Evolutionary conservation across 495 filamentous ascomycete genomes (phyloP).

Genomic region (Aspergillus heteromorphus): DNA sequence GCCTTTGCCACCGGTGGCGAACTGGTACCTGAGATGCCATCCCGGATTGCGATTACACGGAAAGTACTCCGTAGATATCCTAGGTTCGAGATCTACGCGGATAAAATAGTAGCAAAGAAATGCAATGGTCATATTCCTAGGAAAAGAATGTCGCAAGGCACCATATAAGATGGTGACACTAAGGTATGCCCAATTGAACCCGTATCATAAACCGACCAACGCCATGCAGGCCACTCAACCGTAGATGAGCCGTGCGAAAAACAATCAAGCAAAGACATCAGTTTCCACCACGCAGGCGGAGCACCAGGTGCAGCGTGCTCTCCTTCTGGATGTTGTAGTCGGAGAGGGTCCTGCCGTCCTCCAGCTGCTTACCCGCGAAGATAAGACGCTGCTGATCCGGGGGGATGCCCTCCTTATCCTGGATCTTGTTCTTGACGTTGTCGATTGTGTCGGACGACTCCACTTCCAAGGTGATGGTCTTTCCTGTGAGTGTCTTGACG

Average conservation of each 20-base stretch:
- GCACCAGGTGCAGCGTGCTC: slow-evolving; percentile 79
- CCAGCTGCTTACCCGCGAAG: slow-evolving; percentile 87
- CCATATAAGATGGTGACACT: slow-evolving; percentile 15
- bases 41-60: neutral
- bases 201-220: slow-evolving; percentile 30
- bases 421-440: slow-evolving; percentile 89
- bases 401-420: slow-evolving; percentile 88
- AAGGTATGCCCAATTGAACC: slow-evolving; percentile 26
- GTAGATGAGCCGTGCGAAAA: slow-evolving; percentile 19
- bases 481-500: slow-evolving; percentile 88
- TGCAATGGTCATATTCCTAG: neutral
- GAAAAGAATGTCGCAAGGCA: slow-evolving; percentile 15
- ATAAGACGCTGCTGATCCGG: slow-evolving; percentile 87
- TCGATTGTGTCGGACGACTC: slow-evolving; percentile 88
- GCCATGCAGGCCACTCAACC: slow-evolving; percentile 38
- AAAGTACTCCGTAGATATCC: too few species aligned
- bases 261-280: slow-evolving; percentile 36
- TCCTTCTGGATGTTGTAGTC: slow-evolving; percentile 97
- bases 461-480: slow-evolving; percentile 89
- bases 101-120: neutral
- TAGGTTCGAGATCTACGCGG: neutral
- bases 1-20: too few species aligned
- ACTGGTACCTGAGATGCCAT: neutral
- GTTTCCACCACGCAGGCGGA: slow-evolving; percentile 81
- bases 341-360: slow-evolving; percentile 76